Base-by-base conservation (phyloP, 1,139 yeast genomes). In the Pichiaceae sp. region DNA sequence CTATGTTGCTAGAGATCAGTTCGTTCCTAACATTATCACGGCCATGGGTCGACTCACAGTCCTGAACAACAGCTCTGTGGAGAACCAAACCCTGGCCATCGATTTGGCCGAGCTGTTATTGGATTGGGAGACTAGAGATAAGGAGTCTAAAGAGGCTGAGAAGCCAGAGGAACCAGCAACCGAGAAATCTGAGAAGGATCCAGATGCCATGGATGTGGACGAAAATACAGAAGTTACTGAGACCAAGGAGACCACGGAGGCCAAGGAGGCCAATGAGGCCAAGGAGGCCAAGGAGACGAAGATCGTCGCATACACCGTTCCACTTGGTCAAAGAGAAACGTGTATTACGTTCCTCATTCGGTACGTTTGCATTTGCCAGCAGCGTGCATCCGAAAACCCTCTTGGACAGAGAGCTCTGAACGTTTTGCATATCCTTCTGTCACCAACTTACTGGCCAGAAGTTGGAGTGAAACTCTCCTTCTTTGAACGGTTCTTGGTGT, bases 11-110 rank as follows among this genome's bases (percentile, higher is more conserved):
- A 71, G 97, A 41, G 96, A 87, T 49, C 87, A 86, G 45, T 91
- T 89, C 51, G 76, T 87, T 41, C 82, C 95, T 2, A 85, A 82
- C 45, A 83, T 91, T 38, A 84, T 91, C 36, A 76, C 93, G n/a
- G 95, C 96, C 1, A 83, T 93, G 89, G 95, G 95, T 18, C 87
- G 89, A 54, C 66, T 91, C 39, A 85, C 95, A 2, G 78, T 85
- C 38, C 66, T 82, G 52, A 78, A 91, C 6, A 85, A 81, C 48
- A 79, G 94, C 3, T 82, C 91, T 0, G 57, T 78, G 11, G 97
- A 89, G 46, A 84, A 83, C 48, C 96, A 86, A 54, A 69, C 75
- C 0, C 63, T 89, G 41, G 96, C 97, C 0, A 82, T 91, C 40
- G 97, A 91, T 47, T 61, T 91, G 41, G 94, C 96, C 0, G 95